Conservation (phyloP, 2,329 filamentous ascomycete genomes). For the Pseudocercospora pini-densiflorae region DNA sequence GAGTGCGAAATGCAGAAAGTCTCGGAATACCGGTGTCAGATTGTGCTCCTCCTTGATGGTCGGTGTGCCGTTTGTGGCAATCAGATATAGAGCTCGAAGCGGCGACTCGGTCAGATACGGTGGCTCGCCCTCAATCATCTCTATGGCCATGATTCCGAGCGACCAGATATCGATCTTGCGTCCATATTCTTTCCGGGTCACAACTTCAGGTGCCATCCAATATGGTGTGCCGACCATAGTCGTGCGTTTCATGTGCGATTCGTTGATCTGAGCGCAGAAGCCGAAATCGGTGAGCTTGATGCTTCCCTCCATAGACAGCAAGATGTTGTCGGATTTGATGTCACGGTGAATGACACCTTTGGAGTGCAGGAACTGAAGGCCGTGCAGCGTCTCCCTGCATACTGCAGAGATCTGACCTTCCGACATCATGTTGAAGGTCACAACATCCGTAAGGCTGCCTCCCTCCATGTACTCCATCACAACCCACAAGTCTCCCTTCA, state of each 20-base stretch:
- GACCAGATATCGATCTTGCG: slow-evolving; percentile 99
- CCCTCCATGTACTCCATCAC: slow-evolving; percentile 99
- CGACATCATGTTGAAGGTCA: slow-evolving; percentile 99
- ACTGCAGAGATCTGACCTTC: slow-evolving; percentile 97
- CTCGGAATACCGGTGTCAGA: slow-evolving; percentile 79
- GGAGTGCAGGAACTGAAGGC: slow-evolving; percentile 92
- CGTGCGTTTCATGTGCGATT: slow-evolving; percentile 93
- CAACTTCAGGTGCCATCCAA: slow-evolving; percentile 99
- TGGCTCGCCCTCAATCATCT: slow-evolving; percentile 99
- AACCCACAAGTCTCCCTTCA: slow-evolving; percentile 91
- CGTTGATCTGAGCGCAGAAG: slow-evolving; percentile 98
- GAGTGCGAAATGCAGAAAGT: slow-evolving; percentile 90
- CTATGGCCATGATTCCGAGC: slow-evolving; percentile 98
- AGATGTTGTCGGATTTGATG: slow-evolving; percentile 98
- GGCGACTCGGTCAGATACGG: slow-evolving; percentile 96
- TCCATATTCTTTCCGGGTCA: slow-evolving; percentile 96
- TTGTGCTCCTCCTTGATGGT: slow-evolving; percentile 91
- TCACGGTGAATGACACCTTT: slow-evolving; percentile 98
- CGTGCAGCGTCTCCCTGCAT: slow-evolving; percentile 88
- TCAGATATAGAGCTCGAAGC: slow-evolving; percentile 88
- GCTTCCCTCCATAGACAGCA: slow-evolving; percentile 89
- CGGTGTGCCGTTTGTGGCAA: slow-evolving; percentile 95
- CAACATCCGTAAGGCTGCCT: slow-evolving; percentile 94
- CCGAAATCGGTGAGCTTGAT: slow-evolving; percentile 99
- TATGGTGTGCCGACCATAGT: slow-evolving; percentile 99